Percentiles rank a stretch among this genome's conserved stretches.
Evolutionary conservation across 345 rosid genomes (phyloP).

Genomic region (Camelina neglecta): DNA sequence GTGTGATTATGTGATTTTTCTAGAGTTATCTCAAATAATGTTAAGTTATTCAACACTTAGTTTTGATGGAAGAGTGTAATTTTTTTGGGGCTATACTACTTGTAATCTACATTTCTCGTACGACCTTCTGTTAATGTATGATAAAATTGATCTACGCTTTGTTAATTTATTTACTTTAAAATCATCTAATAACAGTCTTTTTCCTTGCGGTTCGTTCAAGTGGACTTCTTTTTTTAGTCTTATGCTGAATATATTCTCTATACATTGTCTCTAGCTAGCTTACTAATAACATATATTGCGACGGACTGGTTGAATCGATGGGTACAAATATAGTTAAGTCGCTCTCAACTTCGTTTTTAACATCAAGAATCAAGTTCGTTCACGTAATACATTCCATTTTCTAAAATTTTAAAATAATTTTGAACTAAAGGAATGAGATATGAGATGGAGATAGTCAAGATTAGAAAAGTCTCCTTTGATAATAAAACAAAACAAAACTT

Average conservation of each 20-base stretch:
- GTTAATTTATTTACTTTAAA: not conserved
- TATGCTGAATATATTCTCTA: not conserved
- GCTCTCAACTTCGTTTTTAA: not conserved
- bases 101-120: not conserved
- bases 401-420: not conserved
- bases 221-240: not conserved
- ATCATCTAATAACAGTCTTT: not conserved
- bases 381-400: not conserved
- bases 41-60: conserved; percentile 4
- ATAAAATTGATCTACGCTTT: not conserved
- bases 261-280: not conserved
- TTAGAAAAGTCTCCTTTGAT: not conserved
- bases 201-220: not conserved
- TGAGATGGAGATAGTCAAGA: conserved; percentile 13
- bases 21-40: not conserved
- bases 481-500: not conserved
- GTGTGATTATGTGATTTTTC: conserved; percentile 39
- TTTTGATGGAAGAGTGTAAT: conserved; percentile 18
- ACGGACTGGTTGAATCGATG: not conserved
- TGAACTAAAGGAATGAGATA: not conserved
- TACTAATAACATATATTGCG: not conserved
- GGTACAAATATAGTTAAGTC: not conserved
- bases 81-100: not conserved
- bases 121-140: not conserved
- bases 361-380: not conserved